phyloP scores from a whole-genome alignment of 2,329 filamentous ascomycete species.

The Ceratocystis alfenasii region DNA sequence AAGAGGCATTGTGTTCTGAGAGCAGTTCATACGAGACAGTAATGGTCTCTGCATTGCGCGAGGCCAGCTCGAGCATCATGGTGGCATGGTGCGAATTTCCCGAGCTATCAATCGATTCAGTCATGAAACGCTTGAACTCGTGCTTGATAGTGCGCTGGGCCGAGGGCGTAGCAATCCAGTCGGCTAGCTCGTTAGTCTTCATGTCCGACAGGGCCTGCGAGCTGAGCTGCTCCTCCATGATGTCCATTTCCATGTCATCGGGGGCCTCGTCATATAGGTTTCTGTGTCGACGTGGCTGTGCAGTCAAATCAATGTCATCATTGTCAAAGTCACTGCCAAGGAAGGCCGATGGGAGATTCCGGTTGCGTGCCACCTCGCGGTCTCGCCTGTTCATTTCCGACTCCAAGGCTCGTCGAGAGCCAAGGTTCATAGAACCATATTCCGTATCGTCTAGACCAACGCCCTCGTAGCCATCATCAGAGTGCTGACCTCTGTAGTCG shows the following conservation, averaged over 20 bases:
- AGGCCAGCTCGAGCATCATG: constrained; percentile 87
- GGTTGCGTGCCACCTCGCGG: constrained; percentile 53
- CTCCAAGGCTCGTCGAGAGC: constrained; percentile 57
- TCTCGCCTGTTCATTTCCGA: constrained; percentile 62
- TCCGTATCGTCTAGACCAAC: constrained; percentile 65
- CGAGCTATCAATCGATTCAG: constrained; percentile 82
- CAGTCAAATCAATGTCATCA: constrained; percentile 69
- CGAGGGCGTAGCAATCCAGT: constrained; percentile 84
- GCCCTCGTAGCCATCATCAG: constrained; percentile 52
- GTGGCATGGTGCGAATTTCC: constrained; percentile 90
- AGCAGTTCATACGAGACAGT: constrained; percentile 95
- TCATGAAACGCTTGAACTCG: constrained; percentile 95
- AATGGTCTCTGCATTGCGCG: constrained; percentile 89
- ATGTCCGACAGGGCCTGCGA: constrained; percentile 85
- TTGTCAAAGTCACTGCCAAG: constrained; percentile 75
- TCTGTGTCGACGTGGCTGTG: constrained; percentile 71
- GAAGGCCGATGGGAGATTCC: constrained; percentile 60
- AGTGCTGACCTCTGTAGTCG: constrained; percentile 55
- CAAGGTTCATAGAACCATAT: constrained; percentile 57
- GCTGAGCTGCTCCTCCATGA: constrained; percentile 91
- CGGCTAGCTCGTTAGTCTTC: constrained; percentile 82
- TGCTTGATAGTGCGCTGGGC: constrained; percentile 88
- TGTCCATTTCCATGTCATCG: constrained; percentile 85
- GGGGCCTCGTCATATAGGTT: constrained; percentile 90
- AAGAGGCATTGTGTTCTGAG: constrained; percentile 76